phyloP scores from a whole-genome alignment of 1,284 basidiomycete genomes.

The Schizophyllum commune region DNA sequence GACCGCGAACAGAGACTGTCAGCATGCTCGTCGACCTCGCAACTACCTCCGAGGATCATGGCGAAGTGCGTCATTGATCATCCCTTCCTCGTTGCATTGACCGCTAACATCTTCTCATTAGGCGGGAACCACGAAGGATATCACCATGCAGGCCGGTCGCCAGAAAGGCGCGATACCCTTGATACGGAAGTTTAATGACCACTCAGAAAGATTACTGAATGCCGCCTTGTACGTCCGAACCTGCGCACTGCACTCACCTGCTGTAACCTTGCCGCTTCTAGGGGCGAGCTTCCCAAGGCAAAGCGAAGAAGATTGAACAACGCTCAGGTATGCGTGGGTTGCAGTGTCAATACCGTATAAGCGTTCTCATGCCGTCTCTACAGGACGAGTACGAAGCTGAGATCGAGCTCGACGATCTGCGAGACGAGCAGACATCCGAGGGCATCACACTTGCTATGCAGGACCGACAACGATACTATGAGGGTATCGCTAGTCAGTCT shows the following conservation, averaged over 20 bases:
- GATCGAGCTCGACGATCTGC: constrained; percentile 85
- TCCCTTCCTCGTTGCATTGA: not conserved
- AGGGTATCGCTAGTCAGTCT: constrained; percentile 36
- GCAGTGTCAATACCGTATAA: not conserved
- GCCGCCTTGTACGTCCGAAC: constrained; percentile 52
- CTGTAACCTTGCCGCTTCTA: constrained; percentile 18
- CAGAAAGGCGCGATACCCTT: constrained; percentile 84
- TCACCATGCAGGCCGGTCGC: constrained; percentile 94
- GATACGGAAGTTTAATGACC: constrained; percentile 96
- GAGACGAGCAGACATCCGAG: constrained; percentile 50
- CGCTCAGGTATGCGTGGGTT: not conserved
- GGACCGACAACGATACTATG: constrained; percentile 71
- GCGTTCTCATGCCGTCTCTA: constrained; percentile 3
- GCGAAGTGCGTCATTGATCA: constrained; percentile 44
- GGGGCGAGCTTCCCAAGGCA: constrained; percentile 46
- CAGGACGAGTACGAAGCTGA: constrained; percentile 49
- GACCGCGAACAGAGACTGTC: constrained; percentile 57
- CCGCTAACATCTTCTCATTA: constrained; percentile 23
- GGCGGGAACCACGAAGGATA: constrained; percentile 83
- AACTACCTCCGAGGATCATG: constrained; percentile 90
- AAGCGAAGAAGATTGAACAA: constrained; percentile 53
- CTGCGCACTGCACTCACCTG: constrained; percentile 1
- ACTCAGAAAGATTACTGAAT: constrained; percentile 84
- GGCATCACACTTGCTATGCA: constrained; percentile 83
- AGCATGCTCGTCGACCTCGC: constrained; percentile 81